Percentiles rank a stretch among this genome's conserved stretches.
phyloP scores from a whole-genome alignment of 1,284 basidiomycete genomes.

The Moesziomyces sp. region DNA sequence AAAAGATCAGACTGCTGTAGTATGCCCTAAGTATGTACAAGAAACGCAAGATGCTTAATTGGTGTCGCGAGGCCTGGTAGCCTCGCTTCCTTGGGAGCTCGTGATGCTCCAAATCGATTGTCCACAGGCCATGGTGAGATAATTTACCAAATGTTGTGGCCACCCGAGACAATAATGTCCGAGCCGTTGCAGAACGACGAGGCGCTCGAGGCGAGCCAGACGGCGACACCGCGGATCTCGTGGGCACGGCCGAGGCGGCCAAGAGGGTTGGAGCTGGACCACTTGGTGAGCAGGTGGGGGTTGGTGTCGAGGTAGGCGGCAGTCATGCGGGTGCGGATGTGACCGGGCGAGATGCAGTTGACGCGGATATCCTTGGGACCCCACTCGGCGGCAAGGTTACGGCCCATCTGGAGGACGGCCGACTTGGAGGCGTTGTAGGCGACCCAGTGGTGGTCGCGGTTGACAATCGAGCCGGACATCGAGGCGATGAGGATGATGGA shows the following conservation, averaged over 20 bases:
- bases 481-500: constrained; percentile 85
- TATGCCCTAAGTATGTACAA: constrained; percentile 48
- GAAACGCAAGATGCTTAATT: constrained; percentile 11
- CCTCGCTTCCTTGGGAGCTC: not conserved
- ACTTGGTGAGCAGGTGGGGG: constrained; percentile 77
- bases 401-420: constrained; percentile 81
- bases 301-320: constrained; percentile 78
- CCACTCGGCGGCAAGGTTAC: constrained; percentile 85
- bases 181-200: constrained; percentile 66
- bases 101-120: constrained; percentile 7
- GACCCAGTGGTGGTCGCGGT: constrained; percentile 77
- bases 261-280: constrained; percentile 80
- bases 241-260: constrained; percentile 80
- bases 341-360: constrained; percentile 65
- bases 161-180: constrained; percentile 66
- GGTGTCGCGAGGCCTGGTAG: too few relatives aligned
- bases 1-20: constrained; percentile 11
- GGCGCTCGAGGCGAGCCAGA: constrained; percentile 77
- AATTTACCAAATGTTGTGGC: constrained; percentile 67
- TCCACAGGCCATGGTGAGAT: constrained; percentile 6
- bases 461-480: constrained; percentile 86
- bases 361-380: constrained; percentile 74
- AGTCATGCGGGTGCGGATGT: constrained; percentile 76
- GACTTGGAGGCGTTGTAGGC: constrained; percentile 85
- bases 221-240: constrained; percentile 80